Evolutionary conservation across 2,329 filamentous ascomycete genomes (phyloP), one percentile per base, ranked within the genome.

Genomic region (Fusarium oligoseptatum): DNA sequence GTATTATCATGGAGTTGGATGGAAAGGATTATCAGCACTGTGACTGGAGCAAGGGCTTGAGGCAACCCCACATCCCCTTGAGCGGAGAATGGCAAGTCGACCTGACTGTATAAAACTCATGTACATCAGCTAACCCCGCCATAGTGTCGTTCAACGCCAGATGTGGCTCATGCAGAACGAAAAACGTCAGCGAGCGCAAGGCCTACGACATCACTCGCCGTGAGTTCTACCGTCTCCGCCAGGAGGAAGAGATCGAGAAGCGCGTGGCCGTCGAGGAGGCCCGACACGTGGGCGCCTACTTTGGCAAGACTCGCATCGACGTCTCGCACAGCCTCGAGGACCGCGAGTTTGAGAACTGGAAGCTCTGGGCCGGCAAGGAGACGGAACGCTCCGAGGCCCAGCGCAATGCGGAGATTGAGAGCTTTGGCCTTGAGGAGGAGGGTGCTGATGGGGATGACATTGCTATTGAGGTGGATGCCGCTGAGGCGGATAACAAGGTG

Each of bases 111-210:
- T 17, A 34, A 17, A 32, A 24, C n/a, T 22, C 34, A 39, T 24
- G 17, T 32, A n/a, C 20, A 24, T 4, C 57, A 50, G 29, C 78
- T 79, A 76, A 80, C 71, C 8, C 36, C 22, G 4, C 8, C 17
- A 68, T 80, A 98, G 96, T 83, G 97, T 98, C 69, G 91, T 98
- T 10, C 96, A 98, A 84, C 92, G 96, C 72, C 96, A 98, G 82
- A 82, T 97, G 68, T 97, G 92, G 90, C 88, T 98, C 70, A 94
- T 98, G 86, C 84, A 93, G 64, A 90, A 90, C 73, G 79, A 87
- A 10, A 10, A 85, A 86, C 62, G 88, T 94, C 81, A 88, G 87
- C 60, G 90, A 90, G 81, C 86, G 88, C 45, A 83, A 90, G 76
- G 95, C 97, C 36, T 99, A 99, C 86, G 96, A 98, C 83, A 86